phyloP scores from a whole-genome alignment of 2,329 filamentous ascomycete genomes.

The Fusarium sp. region DNA sequence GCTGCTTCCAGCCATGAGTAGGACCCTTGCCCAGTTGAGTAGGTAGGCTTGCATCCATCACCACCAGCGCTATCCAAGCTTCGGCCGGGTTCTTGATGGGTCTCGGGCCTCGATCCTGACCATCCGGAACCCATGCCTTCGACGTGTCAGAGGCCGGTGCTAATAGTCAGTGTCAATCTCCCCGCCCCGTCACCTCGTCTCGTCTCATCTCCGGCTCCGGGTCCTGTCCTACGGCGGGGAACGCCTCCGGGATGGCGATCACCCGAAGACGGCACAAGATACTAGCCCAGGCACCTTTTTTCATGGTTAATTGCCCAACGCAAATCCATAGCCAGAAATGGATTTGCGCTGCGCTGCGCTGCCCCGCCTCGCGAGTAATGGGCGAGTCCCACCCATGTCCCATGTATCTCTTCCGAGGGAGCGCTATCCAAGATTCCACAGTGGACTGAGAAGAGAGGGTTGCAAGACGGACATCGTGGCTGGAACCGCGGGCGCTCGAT shows the following conservation, averaged over 20 bases:
- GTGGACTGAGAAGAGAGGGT: no score
- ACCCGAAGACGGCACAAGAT: slow-evolving; percentile 16
- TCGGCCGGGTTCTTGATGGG: slow-evolving; percentile 1
- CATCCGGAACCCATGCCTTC: slow-evolving; percentile 19
- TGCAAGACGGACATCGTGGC: no score
- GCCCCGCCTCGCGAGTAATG: slow-evolving; percentile 16
- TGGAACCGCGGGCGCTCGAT: slow-evolving; percentile 18
- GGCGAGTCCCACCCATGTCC: slow-evolving; percentile 13
- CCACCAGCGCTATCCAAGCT: slow-evolving; percentile 8
- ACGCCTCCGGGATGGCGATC: slow-evolving; percentile 39
- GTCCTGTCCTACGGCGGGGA: slow-evolving; percentile 22
- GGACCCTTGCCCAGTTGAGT: not conserved
- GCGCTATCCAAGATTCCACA: slow-evolving; percentile 26
- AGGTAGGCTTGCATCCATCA: not conserved
- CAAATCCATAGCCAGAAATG: slow-evolving; percentile 3
- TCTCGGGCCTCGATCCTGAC: no score
- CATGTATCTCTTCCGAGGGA: no score
- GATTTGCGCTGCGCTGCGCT: not conserved
- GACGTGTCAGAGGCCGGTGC: slow-evolving; percentile 18
- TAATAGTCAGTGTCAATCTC: slow-evolving; percentile 31
- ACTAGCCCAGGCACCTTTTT: slow-evolving; percentile 18
- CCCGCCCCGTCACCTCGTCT: slow-evolving; percentile 15
- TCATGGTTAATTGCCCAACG: not conserved
- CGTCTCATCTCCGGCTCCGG: slow-evolving; percentile 25
- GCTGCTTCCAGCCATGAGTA: no score